A percentile compares a stretch with the other conserved stretches of the same genome.
These are phyloP conservation scores for Rhizopogon vinicolor DNA, from an alignment of 768 basidiomycete genomes.

Conservation along the genomic window DNA sequence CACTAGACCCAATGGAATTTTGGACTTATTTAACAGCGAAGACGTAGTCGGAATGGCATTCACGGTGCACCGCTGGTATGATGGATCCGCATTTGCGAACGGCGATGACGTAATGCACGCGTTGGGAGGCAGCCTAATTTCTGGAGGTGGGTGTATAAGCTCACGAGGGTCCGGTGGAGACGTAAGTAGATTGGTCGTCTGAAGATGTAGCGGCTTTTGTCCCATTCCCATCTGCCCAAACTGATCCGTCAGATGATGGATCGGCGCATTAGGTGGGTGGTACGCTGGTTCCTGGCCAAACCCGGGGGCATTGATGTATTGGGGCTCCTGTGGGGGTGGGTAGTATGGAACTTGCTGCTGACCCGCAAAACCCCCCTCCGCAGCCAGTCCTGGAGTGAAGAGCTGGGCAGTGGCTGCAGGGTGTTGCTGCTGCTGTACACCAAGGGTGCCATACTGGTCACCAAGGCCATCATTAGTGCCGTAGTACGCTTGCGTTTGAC, in stretches of 20 bases:
- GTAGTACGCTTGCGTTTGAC: slow-evolving; percentile 89
- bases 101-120: slow-evolving; percentile 76
- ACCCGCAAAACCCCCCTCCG: slow-evolving; percentile 60
- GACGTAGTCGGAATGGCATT: slow-evolving; percentile 92
- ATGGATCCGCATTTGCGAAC: slow-evolving; percentile 79
- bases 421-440: slow-evolving; percentile 34
- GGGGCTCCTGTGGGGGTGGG: slow-evolving; percentile 36
- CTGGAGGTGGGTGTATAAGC: slow-evolving; percentile 76
- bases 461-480: slow-evolving; percentile 41
- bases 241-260: slow-evolving; percentile 73
- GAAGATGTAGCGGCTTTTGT: slow-evolving; percentile 73
- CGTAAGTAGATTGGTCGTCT: slow-evolving; percentile 89
- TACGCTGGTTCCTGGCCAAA: slow-evolving; percentile 40
- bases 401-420: slow-evolving; percentile 46
- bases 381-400: slow-evolving; percentile 81
- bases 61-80: slow-evolving; percentile 88
- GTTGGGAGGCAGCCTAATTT: slow-evolving; percentile 84
- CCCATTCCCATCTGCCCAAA: slow-evolving; percentile 88
- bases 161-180: slow-evolving; percentile 90
- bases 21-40: slow-evolving; percentile 82
- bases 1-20: slow-evolving; percentile 85
- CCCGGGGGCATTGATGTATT: slow-evolving; percentile 41
- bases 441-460: slow-evolving; percentile 35
- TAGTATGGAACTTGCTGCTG: slow-evolving; percentile 46
- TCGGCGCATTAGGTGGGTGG: slow-evolving; percentile 31